Conservation (phyloP, 225 moss, liverwort and hornwort species). For the Thuidium tamariscinum region DNA sequence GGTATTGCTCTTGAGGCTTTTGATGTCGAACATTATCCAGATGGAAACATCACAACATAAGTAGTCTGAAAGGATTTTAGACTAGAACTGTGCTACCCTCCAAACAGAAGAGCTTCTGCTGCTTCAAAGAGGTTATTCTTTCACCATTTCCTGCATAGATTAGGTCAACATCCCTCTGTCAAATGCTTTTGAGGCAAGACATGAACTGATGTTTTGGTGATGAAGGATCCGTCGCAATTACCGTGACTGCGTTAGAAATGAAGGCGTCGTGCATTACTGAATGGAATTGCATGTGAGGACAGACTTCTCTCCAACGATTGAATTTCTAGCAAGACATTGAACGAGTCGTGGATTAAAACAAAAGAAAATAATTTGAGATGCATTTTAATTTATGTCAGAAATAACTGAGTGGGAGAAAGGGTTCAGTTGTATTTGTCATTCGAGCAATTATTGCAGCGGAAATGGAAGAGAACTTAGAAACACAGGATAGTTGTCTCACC, state of each 20-base stretch:
- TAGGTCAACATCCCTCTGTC: background rate
- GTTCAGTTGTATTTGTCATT: background rate
- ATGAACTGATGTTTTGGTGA: background rate
- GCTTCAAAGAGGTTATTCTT: background rate
- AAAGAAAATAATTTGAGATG: background rate
- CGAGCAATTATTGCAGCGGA: background rate
- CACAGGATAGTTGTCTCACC: background rate
- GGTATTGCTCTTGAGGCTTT: background rate
- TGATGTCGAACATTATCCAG: background rate
- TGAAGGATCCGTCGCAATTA: background rate
- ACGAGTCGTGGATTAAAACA: no score
- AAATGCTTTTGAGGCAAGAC: no score
- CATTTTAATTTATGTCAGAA: background rate
- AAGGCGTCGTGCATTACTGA: background rate
- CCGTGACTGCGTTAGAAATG: background rate
- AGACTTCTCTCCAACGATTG: no score
- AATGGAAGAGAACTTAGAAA: background rate
- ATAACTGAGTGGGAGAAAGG: background rate
- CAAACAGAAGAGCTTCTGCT: background rate
- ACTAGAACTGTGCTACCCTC: background rate
- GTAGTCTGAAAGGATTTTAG: no score
- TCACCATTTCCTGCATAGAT: background rate
- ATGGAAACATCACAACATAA: background rate
- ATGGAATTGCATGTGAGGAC: no score
- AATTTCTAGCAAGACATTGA: background rate